Evolutionary conservation across 257 asterid genomes (phyloP).

Genomic region (Solanum megistacrolobum): DNA sequence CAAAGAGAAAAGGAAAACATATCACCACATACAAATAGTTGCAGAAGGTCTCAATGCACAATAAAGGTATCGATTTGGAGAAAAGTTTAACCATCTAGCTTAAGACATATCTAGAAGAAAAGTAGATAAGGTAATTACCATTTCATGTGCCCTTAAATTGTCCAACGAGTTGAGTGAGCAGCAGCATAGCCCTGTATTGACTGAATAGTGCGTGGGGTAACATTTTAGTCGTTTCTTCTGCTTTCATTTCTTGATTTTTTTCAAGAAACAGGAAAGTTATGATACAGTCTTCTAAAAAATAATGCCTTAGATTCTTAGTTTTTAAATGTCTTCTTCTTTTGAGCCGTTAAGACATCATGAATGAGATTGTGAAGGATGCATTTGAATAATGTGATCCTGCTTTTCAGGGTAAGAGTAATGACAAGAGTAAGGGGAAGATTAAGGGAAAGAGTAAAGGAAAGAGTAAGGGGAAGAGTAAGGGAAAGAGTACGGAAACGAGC

Average conservation of each 20-base stretch:
- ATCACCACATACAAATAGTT: neutral
- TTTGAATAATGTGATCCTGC: conserved; percentile 1
- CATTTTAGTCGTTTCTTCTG: neutral
- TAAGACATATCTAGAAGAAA: neutral
- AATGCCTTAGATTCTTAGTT: neutral
- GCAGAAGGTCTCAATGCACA: neutral
- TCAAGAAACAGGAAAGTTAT: neutral
- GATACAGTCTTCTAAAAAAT: neutral
- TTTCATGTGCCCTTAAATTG: neutral
- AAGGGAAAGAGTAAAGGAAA: conserved; percentile 18
- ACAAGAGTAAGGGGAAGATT: neutral
- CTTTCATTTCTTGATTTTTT: neutral
- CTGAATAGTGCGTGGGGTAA: neutral
- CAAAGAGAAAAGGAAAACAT: neutral
- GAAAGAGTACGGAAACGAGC: neutral
- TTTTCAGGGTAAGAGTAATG: conserved; percentile 22
- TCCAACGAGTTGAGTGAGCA: neutral
- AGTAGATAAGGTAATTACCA: neutral
- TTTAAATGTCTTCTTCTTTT: neutral
- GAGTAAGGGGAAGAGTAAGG: conserved; percentile 19
- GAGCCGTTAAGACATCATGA: neutral
- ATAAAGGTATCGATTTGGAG: neutral
- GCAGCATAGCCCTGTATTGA: neutral
- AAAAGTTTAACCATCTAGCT: neutral
- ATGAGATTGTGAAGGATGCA: neutral